Conservation (phyloP, 75 land plant genomes). For the Isoetes taiwanensis region DNA sequence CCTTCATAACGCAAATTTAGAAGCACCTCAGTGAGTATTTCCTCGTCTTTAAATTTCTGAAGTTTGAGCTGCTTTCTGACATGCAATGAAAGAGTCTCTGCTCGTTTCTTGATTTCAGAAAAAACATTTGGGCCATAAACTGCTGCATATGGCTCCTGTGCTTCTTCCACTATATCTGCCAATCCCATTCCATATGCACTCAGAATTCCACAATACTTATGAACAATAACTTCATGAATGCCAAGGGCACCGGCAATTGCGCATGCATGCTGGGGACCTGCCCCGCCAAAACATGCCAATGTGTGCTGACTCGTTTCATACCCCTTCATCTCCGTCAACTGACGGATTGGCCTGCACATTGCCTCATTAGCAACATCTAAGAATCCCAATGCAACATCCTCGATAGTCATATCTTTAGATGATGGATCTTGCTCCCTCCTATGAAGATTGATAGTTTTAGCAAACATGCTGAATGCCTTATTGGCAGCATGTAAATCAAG, state of each 20-base stretch:
- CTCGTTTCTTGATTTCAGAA: constrained; percentile 48
- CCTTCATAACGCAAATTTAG: constrained; percentile 91
- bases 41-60: constrained; percentile 47
- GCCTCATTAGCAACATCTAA: constrained; percentile 96
- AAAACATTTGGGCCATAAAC: constrained; percentile 56
- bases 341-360: constrained; percentile 95
- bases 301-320: constrained; percentile 86
- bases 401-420: constrained; percentile 72
- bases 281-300: constrained; percentile 97
- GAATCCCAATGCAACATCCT: constrained; percentile 89
- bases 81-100: constrained; percentile 25
- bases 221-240: constrained; percentile 80
- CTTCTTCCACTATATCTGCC: constrained; percentile 97
- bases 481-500: constrained; percentile 60
- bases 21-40: constrained; percentile 47
- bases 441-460: constrained; percentile 46
- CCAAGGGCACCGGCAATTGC: constrained; percentile 93
- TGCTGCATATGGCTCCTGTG: constrained; percentile 86
- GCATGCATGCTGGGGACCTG: constrained; percentile 99
- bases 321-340: constrained; percentile 96
- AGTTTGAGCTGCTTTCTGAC: constrained; percentile 46
- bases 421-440: constrained; percentile 60
- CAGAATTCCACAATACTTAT: constrained; percentile 85
- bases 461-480: constrained; percentile 45
- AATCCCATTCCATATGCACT: constrained; percentile 99